A percentile compares a stretch with the other conserved stretches of the same genome.
Conservation (phyloP, 108 stramenopile genomes). For the Fistulifera solaris region DNA sequence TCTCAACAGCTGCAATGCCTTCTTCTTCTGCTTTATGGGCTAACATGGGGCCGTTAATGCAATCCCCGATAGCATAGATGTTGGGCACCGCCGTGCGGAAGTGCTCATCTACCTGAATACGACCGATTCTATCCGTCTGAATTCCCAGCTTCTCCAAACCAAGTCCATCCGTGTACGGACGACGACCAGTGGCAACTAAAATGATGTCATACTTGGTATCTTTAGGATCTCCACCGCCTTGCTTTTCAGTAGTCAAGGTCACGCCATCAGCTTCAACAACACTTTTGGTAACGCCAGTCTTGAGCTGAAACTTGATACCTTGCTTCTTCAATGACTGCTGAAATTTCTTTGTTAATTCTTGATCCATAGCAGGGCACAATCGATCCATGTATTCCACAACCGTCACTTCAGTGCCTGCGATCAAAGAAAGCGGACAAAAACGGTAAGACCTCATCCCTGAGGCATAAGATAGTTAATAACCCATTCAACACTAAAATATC, state of each 20-base stretch:
- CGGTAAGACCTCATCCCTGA: too few species aligned
- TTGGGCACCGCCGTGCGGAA: constrained; percentile 90
- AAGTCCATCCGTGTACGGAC: constrained; percentile 95
- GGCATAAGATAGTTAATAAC: too few species aligned
- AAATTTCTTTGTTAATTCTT: constrained; percentile 93
- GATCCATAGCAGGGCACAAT: constrained; percentile 91
- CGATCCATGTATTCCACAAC: constrained; percentile 98
- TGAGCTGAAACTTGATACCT: constrained; percentile 94
- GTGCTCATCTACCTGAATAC: constrained; percentile 95
- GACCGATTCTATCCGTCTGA: constrained; percentile 89
- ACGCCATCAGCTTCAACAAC: constrained; percentile 83
- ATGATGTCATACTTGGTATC: constrained; percentile 85
- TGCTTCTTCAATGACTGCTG: constrained; percentile 95
- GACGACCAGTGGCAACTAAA: constrained; percentile 97
- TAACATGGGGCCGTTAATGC: constrained; percentile 99
- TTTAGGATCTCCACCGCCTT: constrained; percentile 74
- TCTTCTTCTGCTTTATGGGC: constrained; percentile 99
- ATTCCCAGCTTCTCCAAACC: constrained; percentile 95
- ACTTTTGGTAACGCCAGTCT: constrained; percentile 90
- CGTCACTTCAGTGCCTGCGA: constrained; percentile 70
- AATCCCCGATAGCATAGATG: constrained; percentile 96
- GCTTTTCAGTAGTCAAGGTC: constrained; percentile 84
- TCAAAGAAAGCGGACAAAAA: too few species aligned
- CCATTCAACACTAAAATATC: too few species aligned
- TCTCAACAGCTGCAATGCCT: constrained; percentile 96